Evolutionary conservation across 2,329 filamentous ascomycete genomes (phyloP).

Genomic region (Aspergillus neoniger): DNA sequence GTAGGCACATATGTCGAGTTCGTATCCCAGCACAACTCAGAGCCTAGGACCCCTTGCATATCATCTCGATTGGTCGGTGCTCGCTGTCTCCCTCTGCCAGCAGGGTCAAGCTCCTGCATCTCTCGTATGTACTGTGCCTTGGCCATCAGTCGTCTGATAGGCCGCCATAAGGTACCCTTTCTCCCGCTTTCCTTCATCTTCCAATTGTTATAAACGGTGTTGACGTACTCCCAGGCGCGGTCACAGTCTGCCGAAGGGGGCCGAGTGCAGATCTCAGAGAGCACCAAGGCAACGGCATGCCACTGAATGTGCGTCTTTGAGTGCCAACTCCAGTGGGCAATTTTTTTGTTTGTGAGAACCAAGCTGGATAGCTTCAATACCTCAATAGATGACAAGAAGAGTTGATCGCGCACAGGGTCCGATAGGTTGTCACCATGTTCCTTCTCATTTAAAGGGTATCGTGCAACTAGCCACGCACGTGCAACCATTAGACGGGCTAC

Average conservation of each 20-base stretch:
- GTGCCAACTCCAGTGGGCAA: conserved; percentile 63
- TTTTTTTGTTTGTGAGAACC: conserved; percentile 61
- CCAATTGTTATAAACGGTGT: conserved; percentile 36
- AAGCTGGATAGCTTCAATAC: conserved; percentile 68
- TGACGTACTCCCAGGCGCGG: conserved; percentile 59
- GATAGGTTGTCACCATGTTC: background rate
- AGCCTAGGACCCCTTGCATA: background rate
- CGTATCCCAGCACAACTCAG: background rate
- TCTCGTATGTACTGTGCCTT: conserved; percentile 15
- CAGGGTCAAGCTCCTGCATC: conserved; percentile 1
- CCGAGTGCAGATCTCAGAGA: conserved; percentile 61
- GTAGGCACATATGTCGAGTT: background rate
- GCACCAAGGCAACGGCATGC: conserved; percentile 63
- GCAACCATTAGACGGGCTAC: conserved; percentile 20
- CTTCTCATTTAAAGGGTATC: conserved; percentile 13
- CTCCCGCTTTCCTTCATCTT: conserved; percentile 5
- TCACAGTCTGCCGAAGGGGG: conserved; percentile 56
- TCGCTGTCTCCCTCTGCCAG: background rate
- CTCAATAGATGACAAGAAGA: conserved; percentile 70
- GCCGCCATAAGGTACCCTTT: conserved; percentile 12
- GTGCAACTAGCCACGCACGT: conserved; percentile 21
- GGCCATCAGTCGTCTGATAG: conserved; percentile 17
- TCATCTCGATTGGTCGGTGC: background rate
- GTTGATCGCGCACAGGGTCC: conserved; percentile 21
- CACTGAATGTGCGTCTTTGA: conserved; percentile 64